A percentile compares a stretch with the other conserved stretches of the same genome.
Conservation (phyloP, 331 rosid genomes). For the Malus hybrid region DNA sequence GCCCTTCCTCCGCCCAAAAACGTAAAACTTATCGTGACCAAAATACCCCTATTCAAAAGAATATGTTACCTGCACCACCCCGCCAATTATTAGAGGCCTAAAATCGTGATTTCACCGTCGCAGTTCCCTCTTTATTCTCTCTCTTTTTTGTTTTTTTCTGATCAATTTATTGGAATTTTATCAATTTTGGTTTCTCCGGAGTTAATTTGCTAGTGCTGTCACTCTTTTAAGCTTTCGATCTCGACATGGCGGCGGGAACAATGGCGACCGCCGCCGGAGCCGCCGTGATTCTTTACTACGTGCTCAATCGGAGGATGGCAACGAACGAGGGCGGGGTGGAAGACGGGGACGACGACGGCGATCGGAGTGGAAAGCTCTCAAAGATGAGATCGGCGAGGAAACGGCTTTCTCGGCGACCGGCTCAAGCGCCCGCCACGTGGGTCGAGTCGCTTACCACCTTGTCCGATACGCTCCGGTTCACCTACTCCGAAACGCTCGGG, state of each 20-base stretch:
- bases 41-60: not conserved
- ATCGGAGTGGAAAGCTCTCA: constrained; percentile 36
- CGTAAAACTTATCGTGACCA: not conserved
- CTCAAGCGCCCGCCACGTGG: constrained; percentile 87
- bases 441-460: constrained; percentile 69
- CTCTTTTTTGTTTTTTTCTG: not conserved
- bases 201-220: not conserved
- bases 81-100: not conserved
- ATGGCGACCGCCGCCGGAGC: constrained; percentile 97
- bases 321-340: constrained; percentile 16
- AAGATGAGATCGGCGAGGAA: constrained; percentile 57
- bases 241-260: constrained; percentile 82
- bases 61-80: too few species aligned
- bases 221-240: not conserved
- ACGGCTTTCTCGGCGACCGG: constrained; percentile 74
- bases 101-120: not conserved
- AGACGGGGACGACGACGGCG: constrained; percentile 22
- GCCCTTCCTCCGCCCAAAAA: not conserved
- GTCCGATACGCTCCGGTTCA: constrained; percentile 81
- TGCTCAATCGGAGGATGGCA: constrained; percentile 46
- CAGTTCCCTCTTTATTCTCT: not conserved
- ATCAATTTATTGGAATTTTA: not conserved
- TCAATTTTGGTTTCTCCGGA: not conserved
- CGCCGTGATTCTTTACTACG: constrained; percentile 57
- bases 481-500: constrained; percentile 82